Evolutionary conservation across 768 basidiomycete genomes (phyloP).

Genomic region (Paxillus ammoniavirescens): DNA sequence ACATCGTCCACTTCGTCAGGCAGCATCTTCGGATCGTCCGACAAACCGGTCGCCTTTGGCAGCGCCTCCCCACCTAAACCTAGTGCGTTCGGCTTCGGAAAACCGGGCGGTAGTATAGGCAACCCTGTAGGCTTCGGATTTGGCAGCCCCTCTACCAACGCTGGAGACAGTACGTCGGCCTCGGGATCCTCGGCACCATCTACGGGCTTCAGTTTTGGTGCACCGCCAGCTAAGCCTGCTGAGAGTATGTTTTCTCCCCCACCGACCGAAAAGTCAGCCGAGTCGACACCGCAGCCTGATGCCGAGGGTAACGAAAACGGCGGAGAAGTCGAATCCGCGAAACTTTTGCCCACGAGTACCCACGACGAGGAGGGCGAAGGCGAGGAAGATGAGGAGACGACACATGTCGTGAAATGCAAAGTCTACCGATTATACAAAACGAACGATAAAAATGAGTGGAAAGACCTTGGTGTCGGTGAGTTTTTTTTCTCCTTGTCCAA

Average conservation of each 20-base stretch:
- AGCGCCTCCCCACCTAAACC: constrained; percentile 26
- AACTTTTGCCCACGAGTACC: constrained; percentile 24
- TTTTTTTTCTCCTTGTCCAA: constrained; percentile 7
- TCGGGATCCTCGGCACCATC: constrained; percentile 4
- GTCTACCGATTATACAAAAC: constrained; percentile 59
- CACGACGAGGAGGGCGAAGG: constrained; percentile 77
- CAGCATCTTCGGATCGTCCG: constrained; percentile 21
- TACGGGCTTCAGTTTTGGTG: constrained; percentile 26
- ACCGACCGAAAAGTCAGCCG: constrained; percentile 25
- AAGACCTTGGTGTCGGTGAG: constrained; percentile 66
- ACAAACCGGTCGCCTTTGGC: constrained; percentile 29
- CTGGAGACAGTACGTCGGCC: constrained; percentile 18
- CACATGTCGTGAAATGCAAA: constrained; percentile 56
- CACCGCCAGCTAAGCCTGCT: constrained; percentile 15
- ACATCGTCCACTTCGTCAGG: constrained; percentile 10
- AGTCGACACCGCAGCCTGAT: constrained; percentile 31
- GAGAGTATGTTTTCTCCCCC: constrained; percentile 29
- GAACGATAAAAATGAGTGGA: constrained; percentile 52
- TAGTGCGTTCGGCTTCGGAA: constrained; percentile 28
- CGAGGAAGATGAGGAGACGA: constrained; percentile 77
- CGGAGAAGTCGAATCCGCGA: constrained; percentile 30
- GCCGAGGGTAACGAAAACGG: constrained; percentile 21
- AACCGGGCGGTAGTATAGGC: constrained; percentile 48
- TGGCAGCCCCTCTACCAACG: constrained; percentile 19
- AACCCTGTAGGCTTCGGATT: constrained; percentile 65